Evolutionary conservation across 805 yeast genomes (phyloP).

Genomic region (Saturnispora hagleri): DNA sequence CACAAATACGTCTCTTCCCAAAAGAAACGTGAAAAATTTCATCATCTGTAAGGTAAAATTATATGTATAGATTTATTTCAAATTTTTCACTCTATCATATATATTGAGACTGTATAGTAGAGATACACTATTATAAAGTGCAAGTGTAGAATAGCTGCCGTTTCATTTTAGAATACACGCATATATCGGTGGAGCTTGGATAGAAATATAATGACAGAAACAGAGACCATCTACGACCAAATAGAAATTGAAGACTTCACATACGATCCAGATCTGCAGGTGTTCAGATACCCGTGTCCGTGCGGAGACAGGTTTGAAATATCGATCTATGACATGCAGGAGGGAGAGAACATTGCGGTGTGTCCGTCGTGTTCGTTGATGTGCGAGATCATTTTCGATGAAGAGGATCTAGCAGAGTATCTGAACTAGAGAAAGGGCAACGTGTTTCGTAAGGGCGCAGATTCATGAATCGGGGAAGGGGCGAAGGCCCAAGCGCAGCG

Average conservation of each 20-base stretch:
- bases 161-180: too few species aligned
- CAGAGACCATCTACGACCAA: slow-evolving; percentile 77
- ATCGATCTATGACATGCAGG: slow-evolving; percentile 70
- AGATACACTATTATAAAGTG: too few species aligned
- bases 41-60: too few species aligned
- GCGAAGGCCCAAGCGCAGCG: too few species aligned
- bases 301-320: slow-evolving; percentile 95
- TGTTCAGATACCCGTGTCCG: slow-evolving; percentile 94
- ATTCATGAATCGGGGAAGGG: too few species aligned
- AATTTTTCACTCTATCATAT: too few species aligned
- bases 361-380: slow-evolving; percentile 94
- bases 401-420: slow-evolving; percentile 43
- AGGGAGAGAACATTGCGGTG: slow-evolving; percentile 90
- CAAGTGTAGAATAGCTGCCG: too few species aligned
- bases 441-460: background rate
- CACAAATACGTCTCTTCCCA: rapidly evolving
- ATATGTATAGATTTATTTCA: too few species aligned
- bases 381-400: slow-evolving; percentile 86
- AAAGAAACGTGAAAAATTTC: too few species aligned
- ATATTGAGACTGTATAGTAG: too few species aligned
- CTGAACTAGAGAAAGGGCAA: slow-evolving; percentile 18
- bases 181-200: too few species aligned
- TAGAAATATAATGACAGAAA: slow-evolving; percentile 16
- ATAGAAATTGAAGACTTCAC: slow-evolving; percentile 96
- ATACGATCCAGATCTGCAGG: slow-evolving; percentile 70